These are phyloP conservation scores for Artemisia argyi DNA, from an alignment of 129 eudicot species.

Conservation along the genomic window DNA sequence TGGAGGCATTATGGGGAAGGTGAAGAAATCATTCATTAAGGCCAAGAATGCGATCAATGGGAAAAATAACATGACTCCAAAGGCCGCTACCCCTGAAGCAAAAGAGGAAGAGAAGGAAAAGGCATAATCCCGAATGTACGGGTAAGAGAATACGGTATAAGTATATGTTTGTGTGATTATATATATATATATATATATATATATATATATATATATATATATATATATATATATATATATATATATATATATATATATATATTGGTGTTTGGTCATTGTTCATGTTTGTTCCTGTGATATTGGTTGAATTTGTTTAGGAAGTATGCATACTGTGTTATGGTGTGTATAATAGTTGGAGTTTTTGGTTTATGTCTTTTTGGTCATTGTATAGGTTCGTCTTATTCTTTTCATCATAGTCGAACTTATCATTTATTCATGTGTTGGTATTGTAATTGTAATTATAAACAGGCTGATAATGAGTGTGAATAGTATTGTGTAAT, in stretches of 20 bases:
- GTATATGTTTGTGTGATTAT: slow-evolving; percentile 15
- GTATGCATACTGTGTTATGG: slow-evolving; percentile 35
- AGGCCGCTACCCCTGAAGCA: slow-evolving; percentile 6
- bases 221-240: too few relatives aligned
- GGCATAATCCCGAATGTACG: background rate
- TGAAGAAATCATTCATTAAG: slow-evolving; percentile 83
- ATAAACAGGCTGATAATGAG: too few relatives aligned
- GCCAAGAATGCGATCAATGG: slow-evolving; percentile 91
- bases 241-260: too few relatives aligned
- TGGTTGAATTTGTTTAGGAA: slow-evolving; percentile 38
- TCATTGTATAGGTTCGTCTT: slow-evolving; percentile 36
- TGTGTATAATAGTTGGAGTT: too few relatives aligned
- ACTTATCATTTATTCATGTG: slow-evolving; percentile 24
- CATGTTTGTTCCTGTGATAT: slow-evolving; percentile 22
- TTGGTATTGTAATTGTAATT: slow-evolving; percentile 26
- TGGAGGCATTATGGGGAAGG: too few relatives aligned
- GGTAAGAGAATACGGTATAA: slow-evolving; percentile 15
- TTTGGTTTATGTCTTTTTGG: background rate
- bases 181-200: background rate
- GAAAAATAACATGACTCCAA: slow-evolving; percentile 28
- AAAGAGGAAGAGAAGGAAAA: slow-evolving; percentile 20
- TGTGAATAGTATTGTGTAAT: slow-evolving; percentile 23
- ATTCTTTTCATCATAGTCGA: slow-evolving; percentile 28
- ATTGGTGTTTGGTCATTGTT: slow-evolving; percentile 11
- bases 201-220: too few relatives aligned